Evolutionary conservation across 768 basidiomycete genomes (phyloP).

Genomic region (Lentinus tigrinus): DNA sequence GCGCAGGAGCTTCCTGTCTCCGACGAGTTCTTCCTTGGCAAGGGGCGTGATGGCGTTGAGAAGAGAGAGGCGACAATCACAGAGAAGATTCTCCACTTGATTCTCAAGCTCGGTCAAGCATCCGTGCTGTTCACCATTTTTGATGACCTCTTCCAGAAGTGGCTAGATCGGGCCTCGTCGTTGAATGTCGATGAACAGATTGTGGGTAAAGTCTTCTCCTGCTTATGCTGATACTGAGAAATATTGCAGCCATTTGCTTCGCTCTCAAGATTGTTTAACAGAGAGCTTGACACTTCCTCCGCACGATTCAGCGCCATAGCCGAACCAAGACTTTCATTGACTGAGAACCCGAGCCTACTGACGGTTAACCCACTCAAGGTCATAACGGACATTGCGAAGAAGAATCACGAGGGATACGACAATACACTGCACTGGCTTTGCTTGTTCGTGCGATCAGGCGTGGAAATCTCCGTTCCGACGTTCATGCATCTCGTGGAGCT

Average conservation of each 20-base stretch:
- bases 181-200: conserved; percentile 41
- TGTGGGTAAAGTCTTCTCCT: conserved; percentile 10
- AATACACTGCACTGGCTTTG: conserved; percentile 59
- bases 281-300: conserved; percentile 43
- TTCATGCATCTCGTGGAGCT: conserved; percentile 49
- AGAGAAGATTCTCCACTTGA: conserved; percentile 40
- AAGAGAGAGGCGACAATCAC: conserved; percentile 12
- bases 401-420: conserved; percentile 42
- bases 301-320: conserved; percentile 38
- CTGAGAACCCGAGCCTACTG: conserved; percentile 29
- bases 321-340: conserved; percentile 30
- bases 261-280: conserved; percentile 56
- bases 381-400: conserved; percentile 42
- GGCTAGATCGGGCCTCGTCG: conserved; percentile 50
- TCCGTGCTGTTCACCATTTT: conserved; percentile 56
- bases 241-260: conserved; percentile 46
- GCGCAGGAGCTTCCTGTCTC: conserved; percentile 31
- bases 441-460: conserved; percentile 60
- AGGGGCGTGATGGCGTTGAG: conserved; percentile 5
- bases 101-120: conserved; percentile 53
- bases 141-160: conserved; percentile 56
- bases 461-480: conserved; percentile 55
- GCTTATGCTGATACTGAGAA: not conserved
- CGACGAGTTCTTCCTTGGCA: conserved; percentile 19
- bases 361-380: conserved; percentile 56